Evolutionary conservation across 495 filamentous ascomycete species (phyloP), one percentile per base, ranked within the genome.

Genomic region (Tetracladium marchalianum): DNA sequence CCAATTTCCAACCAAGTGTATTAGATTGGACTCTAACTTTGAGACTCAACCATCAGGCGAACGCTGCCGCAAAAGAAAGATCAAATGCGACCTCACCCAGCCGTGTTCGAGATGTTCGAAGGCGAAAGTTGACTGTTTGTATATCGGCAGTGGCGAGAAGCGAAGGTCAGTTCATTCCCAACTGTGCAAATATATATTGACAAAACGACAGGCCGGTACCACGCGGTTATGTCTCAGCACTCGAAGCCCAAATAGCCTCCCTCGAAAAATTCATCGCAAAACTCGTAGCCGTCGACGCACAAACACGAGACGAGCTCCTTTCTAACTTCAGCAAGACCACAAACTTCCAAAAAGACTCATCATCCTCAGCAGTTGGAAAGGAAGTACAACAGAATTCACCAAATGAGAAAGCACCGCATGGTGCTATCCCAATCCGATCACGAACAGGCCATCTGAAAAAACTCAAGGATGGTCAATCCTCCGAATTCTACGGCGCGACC

Each of bases 401-500:
- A 24, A 15, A 40, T 11, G 17, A 27, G 11, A 8, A 13, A 31
- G 22, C 19, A 12, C 34, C 36, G 18, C 6, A 40, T 11, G 32
- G 35, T n/a, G 31, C 27, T 16, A 33, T 58, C 4, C 52, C 52
- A 2, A 42, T 50, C 9, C 49, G 51, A 9, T 50, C 51, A 37
- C 16, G 42, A 10, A 47, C 52, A 2, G 57, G 59, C 5, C 59
- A 58, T 49, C 46, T 62, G 19, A 51, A 52, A 39, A 55, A 49
- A 33, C 43, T 49, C 11, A 56, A 48, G 46, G 53, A 52, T 44
- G 57, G 57, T 0, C 54, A 53, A 33, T 50, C 57, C 1, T 39
- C 54, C 2, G 54, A 60, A 38, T 62, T 62, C 44, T 62, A 58
- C 41, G 59, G 59, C 9, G 46, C 54, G 7, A 62, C 57, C 5